Base-by-base conservation (phyloP, 768 basidiomycete genomes). In the Artomyces pyxidatus region DNA sequence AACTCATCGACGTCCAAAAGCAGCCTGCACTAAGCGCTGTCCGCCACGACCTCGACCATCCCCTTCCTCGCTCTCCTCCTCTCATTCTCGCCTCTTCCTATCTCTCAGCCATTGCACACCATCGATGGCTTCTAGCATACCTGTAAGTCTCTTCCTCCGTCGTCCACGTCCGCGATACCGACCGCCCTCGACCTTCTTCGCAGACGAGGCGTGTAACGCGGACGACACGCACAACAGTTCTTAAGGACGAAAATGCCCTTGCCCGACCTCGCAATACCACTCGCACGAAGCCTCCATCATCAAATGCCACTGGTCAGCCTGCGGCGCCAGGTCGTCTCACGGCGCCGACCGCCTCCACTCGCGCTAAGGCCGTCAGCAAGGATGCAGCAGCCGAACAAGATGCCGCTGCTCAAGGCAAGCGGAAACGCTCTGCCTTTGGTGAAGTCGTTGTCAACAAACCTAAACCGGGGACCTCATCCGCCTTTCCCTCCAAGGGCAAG, bases 341-440 rank as follows among this genome's bases (percentile, higher is more conserved):
- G 41, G 58, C 63, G 38, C 64, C 77, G 22, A 77, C 80, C 29
- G 73, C 74, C 41, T 72, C 80, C 45, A 76, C 77, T 42, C 67
- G 73, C 58, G 73, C 77, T 25, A 81, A 80, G 65, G 55, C 46
- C 30, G 62, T 62, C 42, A 62, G 65, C 6, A 68, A 70, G 4
- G 66, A 71, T 37, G 67, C 74, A 7, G 59, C 72, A 54, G 64
- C 66, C 53, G 73, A 78, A 53, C 58, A 63, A 19, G 78, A 82
- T 37, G 66, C 68, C 12, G 65, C 70, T 17, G 68, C 70, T 2
- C 74, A 74, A 40, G 78, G 75, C 28, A 87, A 87, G 62, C 77
- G 86, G 48, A 89, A 88, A 63, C 82, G 88, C 17, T 81, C 82
- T 42, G 85, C 81, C 0, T 71, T 90, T 37, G 77, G 77, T 14